Evolutionary conservation across 176 grass and related monocot species (phyloP), one percentile per base, ranked within the genome.

Genomic region (Guadua angustifolia): DNA sequence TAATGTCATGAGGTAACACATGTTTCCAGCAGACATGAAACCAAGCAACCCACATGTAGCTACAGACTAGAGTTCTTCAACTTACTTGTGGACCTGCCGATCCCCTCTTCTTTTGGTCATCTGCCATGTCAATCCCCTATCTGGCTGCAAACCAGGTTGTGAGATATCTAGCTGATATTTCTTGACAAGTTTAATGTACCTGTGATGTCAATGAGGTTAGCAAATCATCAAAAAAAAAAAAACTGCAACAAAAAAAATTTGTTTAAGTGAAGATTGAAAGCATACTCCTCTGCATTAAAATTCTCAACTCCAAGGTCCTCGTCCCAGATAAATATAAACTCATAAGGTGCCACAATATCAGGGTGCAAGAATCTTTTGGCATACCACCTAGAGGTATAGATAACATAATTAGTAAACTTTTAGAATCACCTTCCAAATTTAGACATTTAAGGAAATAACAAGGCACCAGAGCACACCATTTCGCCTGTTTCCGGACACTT

Each of bases 331-430:
- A 97, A 97, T 84, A 97, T 82, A 56, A 91, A 97, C 26, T 97
- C 95, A 38, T 92, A 97, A 49, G 88, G 66, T 78, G 90, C 92
- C 86, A 97, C 84, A 38, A 97, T 97, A 83, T 97, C 92, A 88
- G 95, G 95, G 69, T 97, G 95, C 80, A 97, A 81, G 86, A 97
- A 97, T 83, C 92, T 89, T 85, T 97, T 97, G 14, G 92, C 95
- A 67, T 92, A 97, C 95, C 92, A 97, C 92, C 92, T 97, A 74
- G 35, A 82, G 75, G 69, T 65, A 38, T 77, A 63, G 2, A 75
- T 36, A 42, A 42, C 40, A 42, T 42, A 62, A 84, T 67, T 42
- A 73, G 25, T 36, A 32, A 83, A 66, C 12, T 45, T 63, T 45
- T 50, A 86, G 18, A 89, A 73, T 61, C 19, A 4, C 50, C 29